phyloP scores from a whole-genome alignment of 140 eudicot genomes.

The Anethum foeniculum region DNA sequence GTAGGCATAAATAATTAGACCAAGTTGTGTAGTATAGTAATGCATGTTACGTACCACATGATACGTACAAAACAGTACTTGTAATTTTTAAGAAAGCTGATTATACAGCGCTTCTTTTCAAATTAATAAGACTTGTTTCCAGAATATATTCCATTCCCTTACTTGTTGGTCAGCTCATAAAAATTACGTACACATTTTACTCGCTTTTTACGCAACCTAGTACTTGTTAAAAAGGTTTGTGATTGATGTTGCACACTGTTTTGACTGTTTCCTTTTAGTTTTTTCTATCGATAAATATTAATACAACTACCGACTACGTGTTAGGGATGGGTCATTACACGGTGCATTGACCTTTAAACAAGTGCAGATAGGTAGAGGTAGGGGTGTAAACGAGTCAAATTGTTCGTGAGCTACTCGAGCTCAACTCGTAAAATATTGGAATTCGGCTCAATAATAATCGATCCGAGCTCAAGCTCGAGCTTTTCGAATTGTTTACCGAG shows the following conservation, averaged over 20 bases:
- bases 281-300: neutral
- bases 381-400: too few species aligned
- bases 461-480: too few species aligned
- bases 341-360: neutral
- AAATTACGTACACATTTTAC: neutral
- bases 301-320: neutral
- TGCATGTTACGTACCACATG: neutral
- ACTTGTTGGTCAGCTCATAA: neutral
- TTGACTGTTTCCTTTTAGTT: neutral
- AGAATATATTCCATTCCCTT: neutral
- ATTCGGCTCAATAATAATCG: too few species aligned
- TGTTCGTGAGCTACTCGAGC: too few species aligned
- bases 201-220: neutral
- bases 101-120: neutral
- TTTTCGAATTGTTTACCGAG: too few species aligned
- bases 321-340: neutral
- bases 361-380: too few species aligned
- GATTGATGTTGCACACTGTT: neutral
- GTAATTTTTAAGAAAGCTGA: neutral
- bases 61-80: neutral
- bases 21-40: neutral
- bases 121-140: neutral
- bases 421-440: too few species aligned
- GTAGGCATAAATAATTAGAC: neutral
- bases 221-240: neutral